Evolutionary conservation across 345 rosid species (phyloP), one percentile per base, ranked within the genome.

Genomic region (Melaleuca alternifolia): DNA sequence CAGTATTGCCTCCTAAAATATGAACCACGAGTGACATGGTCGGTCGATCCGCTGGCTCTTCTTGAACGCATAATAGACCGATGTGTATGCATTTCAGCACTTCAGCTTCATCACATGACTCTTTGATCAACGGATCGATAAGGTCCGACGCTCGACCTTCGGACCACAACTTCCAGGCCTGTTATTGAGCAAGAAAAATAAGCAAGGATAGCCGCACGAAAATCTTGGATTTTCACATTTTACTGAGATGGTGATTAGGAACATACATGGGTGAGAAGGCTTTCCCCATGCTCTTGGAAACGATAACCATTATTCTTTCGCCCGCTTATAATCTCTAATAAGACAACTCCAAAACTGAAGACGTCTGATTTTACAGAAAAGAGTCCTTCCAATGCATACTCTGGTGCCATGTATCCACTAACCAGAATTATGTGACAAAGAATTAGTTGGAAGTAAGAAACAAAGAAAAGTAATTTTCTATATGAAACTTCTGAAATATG

Each of bases 321-420:
- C 14, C 89, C 87, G 0, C 85, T 53, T 24, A 85, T 62, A 0
- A 87, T 87, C 85, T 87, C 87, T 1, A 87, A 54, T 6, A 85
- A 65, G n/a, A 87, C 51, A 33, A 87, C 89, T 57, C 87, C 89
- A 28, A 87, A 87, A 62, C 85, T 85, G 20, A 84, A 87, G 37
- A 87, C 54, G 5, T 87, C 91, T 0, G 91, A 88, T 84, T 93
- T 93, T 26, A 92, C 26, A 0, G 92, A 92, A 62, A 91, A 89
- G 24, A 83, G 54, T 46, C 94, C 93, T 51, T 86, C 83, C 84
- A 82, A 87, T 0, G 91, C 89, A 62, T 92, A 92, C 62, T 92
- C 91, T 0, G 92, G 92, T 1, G 92, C 87, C 94, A 92, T 92
- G 50, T 87, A 91, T 30, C 88, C 92, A 26, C 91, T 91, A 28